phyloP scores from a whole-genome alignment of 176 grass and related monocot genomes.

The Musa itinerans region DNA sequence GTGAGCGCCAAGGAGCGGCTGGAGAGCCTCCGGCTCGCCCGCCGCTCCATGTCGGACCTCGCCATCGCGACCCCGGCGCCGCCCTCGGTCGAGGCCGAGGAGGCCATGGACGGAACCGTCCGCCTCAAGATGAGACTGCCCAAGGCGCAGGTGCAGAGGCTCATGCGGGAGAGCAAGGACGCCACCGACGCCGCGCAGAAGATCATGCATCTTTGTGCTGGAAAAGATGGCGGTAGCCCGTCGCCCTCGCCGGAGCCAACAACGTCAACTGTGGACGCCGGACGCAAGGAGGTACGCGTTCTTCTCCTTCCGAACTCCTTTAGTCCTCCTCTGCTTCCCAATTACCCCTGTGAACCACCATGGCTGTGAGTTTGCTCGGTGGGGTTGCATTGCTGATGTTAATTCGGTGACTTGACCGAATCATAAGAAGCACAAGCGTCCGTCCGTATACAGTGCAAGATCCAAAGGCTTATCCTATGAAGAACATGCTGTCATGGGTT shows the following conservation, averaged over 20 bases:
- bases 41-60: slow-evolving; percentile 71
- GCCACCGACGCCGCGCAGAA: slow-evolving; percentile 63
- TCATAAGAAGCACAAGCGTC: too few species aligned
- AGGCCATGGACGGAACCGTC: slow-evolving; percentile 46
- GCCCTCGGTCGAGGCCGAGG: slow-evolving; percentile 28
- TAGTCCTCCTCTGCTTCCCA: neutral
- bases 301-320: neutral
- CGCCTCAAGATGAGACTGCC: slow-evolving; percentile 75
- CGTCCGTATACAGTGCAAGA: too few species aligned
- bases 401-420: too few species aligned
- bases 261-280: slow-evolving; percentile 1
- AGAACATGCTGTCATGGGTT: too few species aligned
- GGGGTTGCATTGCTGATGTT: neutral
- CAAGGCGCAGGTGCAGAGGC: slow-evolving; percentile 64
- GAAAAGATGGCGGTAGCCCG: slow-evolving; percentile 32
- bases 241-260: neutral
- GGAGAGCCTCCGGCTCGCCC: slow-evolving; percentile 86
- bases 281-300: neutral
- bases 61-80: neutral
- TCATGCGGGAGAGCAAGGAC: slow-evolving; percentile 88
- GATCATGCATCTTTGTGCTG: slow-evolving; percentile 86
- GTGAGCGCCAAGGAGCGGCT: slow-evolving; percentile 74
- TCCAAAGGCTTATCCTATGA: too few species aligned
- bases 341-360: neutral
- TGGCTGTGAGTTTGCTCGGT: neutral